These are phyloP conservation scores for Talaromyces proteolyticus DNA, from an alignment of 495 filamentous ascomycete species.

Conservation along the genomic window DNA sequence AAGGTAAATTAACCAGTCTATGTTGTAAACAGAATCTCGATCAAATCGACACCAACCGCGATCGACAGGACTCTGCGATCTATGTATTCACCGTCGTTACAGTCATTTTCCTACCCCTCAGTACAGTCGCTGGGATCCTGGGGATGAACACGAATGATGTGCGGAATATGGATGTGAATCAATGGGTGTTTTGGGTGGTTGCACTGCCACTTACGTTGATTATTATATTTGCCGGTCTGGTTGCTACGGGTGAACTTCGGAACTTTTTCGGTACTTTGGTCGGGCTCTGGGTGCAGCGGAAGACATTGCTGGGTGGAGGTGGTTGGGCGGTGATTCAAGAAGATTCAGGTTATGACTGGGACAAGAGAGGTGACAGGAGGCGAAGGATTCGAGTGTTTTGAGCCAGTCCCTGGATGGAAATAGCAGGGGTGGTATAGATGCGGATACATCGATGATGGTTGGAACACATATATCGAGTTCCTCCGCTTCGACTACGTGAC, in stretches of 20 bases:
- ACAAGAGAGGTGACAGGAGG: too few species aligned
- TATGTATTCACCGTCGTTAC: constrained; percentile 34
- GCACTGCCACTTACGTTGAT: constrained; percentile 37
- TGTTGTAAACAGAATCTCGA: constrained; percentile 11
- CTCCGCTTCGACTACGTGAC: too few species aligned
- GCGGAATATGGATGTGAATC: constrained; percentile 37
- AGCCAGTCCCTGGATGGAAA: too few species aligned
- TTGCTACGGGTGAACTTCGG: neutral
- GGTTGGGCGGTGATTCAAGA: too few species aligned
- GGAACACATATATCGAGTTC: too few species aligned
- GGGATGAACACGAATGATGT: constrained; percentile 47
- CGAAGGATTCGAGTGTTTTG: too few species aligned
- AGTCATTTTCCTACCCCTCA: constrained; percentile 38
- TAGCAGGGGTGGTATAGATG: too few species aligned
- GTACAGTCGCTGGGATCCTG: constrained; percentile 28
- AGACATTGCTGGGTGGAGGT: neutral
- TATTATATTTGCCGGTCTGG: constrained; percentile 10
- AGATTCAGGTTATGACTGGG: too few species aligned
- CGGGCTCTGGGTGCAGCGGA: neutral
- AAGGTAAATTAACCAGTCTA: too few species aligned
- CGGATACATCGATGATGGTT: too few species aligned
- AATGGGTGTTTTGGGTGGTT: constrained; percentile 44
- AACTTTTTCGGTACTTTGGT: neutral
- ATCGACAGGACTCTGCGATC: constrained; percentile 27
- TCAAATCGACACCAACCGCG: constrained; percentile 29